Percentiles rank a stretch among this genome's conserved stretches.
Evolutionary conservation across 129 eudicot genomes (phyloP).

Genomic region (Artemisia tridentata): DNA sequence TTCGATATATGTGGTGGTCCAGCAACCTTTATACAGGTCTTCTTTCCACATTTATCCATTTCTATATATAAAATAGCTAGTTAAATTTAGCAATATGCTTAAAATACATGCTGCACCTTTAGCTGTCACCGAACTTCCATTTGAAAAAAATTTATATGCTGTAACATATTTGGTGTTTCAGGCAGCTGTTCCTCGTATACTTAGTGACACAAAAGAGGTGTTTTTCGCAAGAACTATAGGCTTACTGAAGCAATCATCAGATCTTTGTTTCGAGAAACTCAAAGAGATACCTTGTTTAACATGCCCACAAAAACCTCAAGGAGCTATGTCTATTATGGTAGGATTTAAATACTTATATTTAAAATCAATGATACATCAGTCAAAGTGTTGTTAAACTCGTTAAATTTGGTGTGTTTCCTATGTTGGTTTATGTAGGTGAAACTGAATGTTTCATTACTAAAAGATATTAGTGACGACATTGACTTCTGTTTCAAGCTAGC

Average conservation of each 20-base stretch:
- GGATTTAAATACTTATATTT: neutral
- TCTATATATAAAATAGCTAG: too few species aligned
- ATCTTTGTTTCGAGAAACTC: slow-evolving; percentile 55
- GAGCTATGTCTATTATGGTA: slow-evolving; percentile 95
- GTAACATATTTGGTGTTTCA: slow-evolving; percentile 26
- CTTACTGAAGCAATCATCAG: slow-evolving; percentile 58
- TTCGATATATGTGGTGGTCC: slow-evolving; percentile 94
- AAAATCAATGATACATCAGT: neutral
- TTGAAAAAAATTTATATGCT: neutral
- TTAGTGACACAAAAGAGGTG: slow-evolving; percentile 57
- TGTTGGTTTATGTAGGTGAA: slow-evolving; percentile 31
- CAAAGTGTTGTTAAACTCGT: neutral
- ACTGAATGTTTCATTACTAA: slow-evolving; percentile 53
- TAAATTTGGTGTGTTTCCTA: too few species aligned
- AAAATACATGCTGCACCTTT: neutral
- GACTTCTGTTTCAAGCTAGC: slow-evolving; percentile 96
- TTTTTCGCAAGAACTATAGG: slow-evolving; percentile 61
- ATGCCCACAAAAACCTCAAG: slow-evolving; percentile 79
- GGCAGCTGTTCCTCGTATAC: slow-evolving; percentile 93
- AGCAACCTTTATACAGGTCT: slow-evolving; percentile 93
- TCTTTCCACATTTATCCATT: neutral
- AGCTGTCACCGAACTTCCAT: slow-evolving; percentile 12
- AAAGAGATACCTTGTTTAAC: slow-evolving; percentile 72
- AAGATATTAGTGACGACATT: slow-evolving; percentile 74
- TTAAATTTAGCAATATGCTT: too few species aligned